Evolutionary conservation across 352 stramenopile species (phyloP).

Genomic region (Phytopythium kandeliae): DNA sequence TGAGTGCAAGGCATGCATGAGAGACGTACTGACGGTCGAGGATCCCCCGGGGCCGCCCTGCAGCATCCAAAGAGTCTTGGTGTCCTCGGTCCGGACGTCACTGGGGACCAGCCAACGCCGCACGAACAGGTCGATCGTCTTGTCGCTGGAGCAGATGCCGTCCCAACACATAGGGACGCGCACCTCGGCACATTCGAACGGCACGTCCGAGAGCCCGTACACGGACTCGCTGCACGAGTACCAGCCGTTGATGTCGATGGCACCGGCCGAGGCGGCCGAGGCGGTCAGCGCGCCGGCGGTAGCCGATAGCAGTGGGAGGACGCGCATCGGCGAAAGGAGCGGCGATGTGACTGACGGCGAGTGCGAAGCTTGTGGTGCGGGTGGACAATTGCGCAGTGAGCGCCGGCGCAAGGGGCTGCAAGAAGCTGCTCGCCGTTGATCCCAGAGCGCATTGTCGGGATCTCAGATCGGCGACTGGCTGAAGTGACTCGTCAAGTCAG

Average conservation of each 20-base stretch:
- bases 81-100: conserved; percentile 3
- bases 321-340: background rate
- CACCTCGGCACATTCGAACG: conserved; percentile 57
- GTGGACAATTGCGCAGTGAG: background rate
- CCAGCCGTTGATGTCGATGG: conserved; percentile 46
- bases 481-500: no score
- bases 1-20: no score
- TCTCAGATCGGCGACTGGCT: no score
- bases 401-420: no score
- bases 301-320: background rate
- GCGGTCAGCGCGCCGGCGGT: background rate
- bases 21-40: conserved; percentile 32
- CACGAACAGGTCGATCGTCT: conserved; percentile 51
- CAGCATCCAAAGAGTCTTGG: conserved; percentile 57
- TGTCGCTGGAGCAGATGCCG: conserved; percentile 49
- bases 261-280: background rate
- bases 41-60: conserved; percentile 61
- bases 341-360: no score
- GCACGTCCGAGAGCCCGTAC: conserved; percentile 2
- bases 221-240: conserved; percentile 30
- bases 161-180: conserved; percentile 61
- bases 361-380: background rate
- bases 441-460: no score
- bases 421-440: no score
- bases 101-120: conserved; percentile 28